Evolutionary conservation across 768 basidiomycete species (phyloP).

Genomic region (Auriscalpium vulgare): DNA sequence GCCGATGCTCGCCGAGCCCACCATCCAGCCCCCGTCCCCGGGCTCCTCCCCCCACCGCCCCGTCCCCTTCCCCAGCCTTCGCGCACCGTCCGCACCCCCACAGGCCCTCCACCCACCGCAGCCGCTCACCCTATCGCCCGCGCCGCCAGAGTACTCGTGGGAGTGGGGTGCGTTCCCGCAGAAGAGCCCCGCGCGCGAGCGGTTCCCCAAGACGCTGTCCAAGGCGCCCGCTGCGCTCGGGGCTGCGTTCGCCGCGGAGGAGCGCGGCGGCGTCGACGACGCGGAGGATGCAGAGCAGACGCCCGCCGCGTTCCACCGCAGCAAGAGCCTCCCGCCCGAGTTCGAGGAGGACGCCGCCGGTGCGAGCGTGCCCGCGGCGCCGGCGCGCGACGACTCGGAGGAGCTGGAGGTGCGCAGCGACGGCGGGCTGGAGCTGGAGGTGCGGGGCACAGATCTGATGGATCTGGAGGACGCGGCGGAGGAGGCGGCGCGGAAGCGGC

Average conservation of each 20-base stretch:
- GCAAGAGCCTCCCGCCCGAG: constrained; percentile 51
- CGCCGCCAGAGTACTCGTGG: constrained; percentile 66
- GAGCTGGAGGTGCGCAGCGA: neutral
- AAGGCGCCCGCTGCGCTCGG: neutral
- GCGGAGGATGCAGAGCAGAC: constrained; percentile 12
- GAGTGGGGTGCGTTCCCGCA: constrained; percentile 91
- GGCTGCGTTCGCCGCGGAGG: constrained; percentile 5
- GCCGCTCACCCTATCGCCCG: constrained; percentile 3
- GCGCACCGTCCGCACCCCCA: constrained; percentile 56
- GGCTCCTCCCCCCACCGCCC: constrained; percentile 20
- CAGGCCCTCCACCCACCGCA: constrained; percentile 27
- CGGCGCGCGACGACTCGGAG: neutral
- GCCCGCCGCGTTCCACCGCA: constrained; percentile 31
- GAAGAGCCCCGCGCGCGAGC: constrained; percentile 55
- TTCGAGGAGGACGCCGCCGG: constrained; percentile 15
- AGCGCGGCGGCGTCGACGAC: neutral
- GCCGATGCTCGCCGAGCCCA: constrained; percentile 17
- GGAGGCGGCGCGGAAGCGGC: too few species aligned
- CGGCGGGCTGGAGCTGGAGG: neutral
- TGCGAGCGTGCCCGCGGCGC: neutral
- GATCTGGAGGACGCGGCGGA: constrained; percentile 4
- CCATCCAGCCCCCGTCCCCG: constrained; percentile 12
- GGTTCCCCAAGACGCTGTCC: constrained; percentile 27
- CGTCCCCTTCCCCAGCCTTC: constrained; percentile 31
- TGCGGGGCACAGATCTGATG: constrained; percentile 1